These are phyloP conservation scores for Lactarius deliciosus DNA, from an alignment of 768 basidiomycete genomes.

Conservation along the genomic window DNA sequence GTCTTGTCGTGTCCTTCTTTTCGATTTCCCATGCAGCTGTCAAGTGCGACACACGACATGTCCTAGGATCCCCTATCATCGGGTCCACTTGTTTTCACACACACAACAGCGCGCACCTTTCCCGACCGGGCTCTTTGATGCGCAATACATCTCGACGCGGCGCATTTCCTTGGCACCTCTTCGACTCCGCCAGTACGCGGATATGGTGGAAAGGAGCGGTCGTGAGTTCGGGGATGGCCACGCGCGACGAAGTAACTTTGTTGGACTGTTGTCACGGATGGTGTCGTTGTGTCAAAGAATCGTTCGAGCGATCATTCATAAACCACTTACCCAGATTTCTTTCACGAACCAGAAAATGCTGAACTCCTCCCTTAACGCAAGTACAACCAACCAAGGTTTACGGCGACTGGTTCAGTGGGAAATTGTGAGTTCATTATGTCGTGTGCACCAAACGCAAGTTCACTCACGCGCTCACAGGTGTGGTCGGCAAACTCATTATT, in stretches of 20 bases:
- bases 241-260: too few species aligned
- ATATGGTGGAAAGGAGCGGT: slow-evolving; percentile 14
- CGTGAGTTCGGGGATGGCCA: too few species aligned
- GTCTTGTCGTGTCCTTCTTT: slow-evolving; percentile 35
- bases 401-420: slow-evolving; percentile 31
- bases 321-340: slow-evolving; percentile 35
- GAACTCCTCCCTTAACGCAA: slow-evolving; percentile 38
- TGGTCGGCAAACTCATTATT: slow-evolving; percentile 45
- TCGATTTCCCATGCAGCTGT: slow-evolving; percentile 35
- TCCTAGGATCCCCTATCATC: not conserved
- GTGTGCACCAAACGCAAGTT: slow-evolving; percentile 36
- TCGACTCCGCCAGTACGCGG: slow-evolving; percentile 36
- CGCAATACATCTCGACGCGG: slow-evolving; percentile 35
- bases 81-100: not conserved
- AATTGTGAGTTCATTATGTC: slow-evolving; percentile 36
- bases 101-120: slow-evolving; percentile 30
- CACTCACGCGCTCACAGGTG: not conserved
- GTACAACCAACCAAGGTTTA: slow-evolving; percentile 35
- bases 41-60: not conserved
- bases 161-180: slow-evolving; percentile 36
- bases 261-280: too few species aligned
- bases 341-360: slow-evolving; percentile 37
- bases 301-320: too few species aligned
- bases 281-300: too few species aligned
- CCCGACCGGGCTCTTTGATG: slow-evolving; percentile 40